Evolutionary conservation across 768 basidiomycete genomes (phyloP).

Genomic region (Pleurotus pulmonarius): DNA sequence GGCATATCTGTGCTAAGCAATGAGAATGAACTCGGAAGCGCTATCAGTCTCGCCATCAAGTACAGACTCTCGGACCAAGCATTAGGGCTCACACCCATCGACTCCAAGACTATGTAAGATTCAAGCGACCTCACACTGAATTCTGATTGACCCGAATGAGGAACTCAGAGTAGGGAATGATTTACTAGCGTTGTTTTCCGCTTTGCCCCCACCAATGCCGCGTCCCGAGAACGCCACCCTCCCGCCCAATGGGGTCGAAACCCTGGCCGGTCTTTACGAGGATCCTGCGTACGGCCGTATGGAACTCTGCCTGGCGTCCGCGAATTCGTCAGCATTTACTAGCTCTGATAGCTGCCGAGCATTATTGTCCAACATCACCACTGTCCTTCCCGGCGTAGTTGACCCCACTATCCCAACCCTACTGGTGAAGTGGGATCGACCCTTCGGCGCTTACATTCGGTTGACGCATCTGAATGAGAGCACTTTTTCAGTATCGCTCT

Average conservation of each 20-base stretch:
- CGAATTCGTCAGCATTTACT: not conserved
- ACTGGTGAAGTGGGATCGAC: slow-evolving; percentile 16
- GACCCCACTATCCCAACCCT: slow-evolving; percentile 19
- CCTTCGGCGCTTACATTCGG: slow-evolving; percentile 14
- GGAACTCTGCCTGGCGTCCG: slow-evolving; percentile 11
- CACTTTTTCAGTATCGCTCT: slow-evolving; percentile 16
- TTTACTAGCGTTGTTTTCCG: not conserved
- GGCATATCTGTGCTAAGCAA: slow-evolving; percentile 26
- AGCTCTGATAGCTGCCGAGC: slow-evolving; percentile 13
- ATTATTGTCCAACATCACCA: slow-evolving; percentile 13
- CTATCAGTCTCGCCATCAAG: slow-evolving; percentile 17
- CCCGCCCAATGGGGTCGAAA: slow-evolving; percentile 6
- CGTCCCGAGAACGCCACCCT: slow-evolving; percentile 6
- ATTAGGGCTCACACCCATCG: slow-evolving; percentile 12
- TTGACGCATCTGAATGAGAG: slow-evolving; percentile 21
- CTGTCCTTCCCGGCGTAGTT: slow-evolving; percentile 16
- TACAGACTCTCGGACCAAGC: slow-evolving; percentile 20
- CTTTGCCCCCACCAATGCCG: not conserved
- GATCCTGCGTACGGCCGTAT: slow-evolving; percentile 10
- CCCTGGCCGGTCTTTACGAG: slow-evolving; percentile 9
- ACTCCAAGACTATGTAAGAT: not conserved
- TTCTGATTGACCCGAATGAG: not conserved
- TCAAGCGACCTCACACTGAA: not conserved
- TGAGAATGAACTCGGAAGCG: slow-evolving; percentile 18
- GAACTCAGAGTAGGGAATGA: not conserved